Conservation (phyloP, 2,329 filamentous ascomycete species). For the Hymenoscyphus fraxineus region DNA sequence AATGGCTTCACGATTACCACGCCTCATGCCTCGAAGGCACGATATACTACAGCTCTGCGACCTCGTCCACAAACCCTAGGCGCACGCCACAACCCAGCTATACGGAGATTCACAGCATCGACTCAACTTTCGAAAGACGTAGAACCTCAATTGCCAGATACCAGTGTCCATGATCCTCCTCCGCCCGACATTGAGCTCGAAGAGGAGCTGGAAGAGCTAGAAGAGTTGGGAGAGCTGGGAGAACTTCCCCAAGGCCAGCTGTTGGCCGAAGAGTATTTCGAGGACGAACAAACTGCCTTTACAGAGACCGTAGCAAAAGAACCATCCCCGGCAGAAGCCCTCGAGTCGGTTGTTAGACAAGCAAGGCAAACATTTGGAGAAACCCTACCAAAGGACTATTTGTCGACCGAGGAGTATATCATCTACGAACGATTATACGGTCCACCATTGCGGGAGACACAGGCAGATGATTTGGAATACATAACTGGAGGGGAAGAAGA, state of each 20-base stretch:
- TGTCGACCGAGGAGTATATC: constrained; percentile 66
- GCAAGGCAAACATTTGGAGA: constrained; percentile 75
- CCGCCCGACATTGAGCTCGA: neutral
- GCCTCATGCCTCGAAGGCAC: constrained; percentile 14
- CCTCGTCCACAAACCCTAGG: constrained; percentile 12
- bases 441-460: constrained; percentile 60
- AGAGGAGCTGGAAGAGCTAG: neutral
- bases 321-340: neutral
- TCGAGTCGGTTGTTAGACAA: constrained; percentile 62
- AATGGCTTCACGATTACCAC: constrained; percentile 31
- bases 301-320: neutral
- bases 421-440: constrained; percentile 83
- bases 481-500: constrained; percentile 33
- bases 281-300: neutral
- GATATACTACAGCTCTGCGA: constrained; percentile 17
- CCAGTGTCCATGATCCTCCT: neutral
- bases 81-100: constrained; percentile 10
- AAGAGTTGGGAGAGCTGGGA: neutral
- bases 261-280: neutral
- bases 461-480: constrained; percentile 54
- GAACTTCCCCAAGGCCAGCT: neutral
- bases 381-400: constrained; percentile 65
- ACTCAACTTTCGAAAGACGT: constrained; percentile 7
- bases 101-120: constrained; percentile 22
- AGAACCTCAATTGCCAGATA: constrained; percentile 4